Evolutionary conservation across 225 moss, liverwort and hornwort species (phyloP).

Genomic region (Ulota crispa): DNA sequence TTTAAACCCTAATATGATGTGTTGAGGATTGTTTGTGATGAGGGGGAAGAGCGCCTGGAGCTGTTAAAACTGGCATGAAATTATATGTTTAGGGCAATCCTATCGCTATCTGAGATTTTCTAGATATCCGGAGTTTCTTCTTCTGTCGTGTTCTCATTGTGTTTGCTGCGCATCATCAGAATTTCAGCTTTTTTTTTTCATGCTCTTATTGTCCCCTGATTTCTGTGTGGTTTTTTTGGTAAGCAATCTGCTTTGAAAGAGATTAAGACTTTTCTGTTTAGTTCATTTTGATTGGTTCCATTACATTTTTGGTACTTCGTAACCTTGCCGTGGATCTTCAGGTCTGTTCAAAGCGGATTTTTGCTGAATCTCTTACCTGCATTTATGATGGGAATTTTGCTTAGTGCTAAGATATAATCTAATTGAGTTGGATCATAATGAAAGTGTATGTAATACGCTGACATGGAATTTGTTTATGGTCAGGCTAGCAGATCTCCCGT

Average conservation of each 20-base stretch:
- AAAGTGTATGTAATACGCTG: not conserved
- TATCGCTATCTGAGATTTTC: not conserved
- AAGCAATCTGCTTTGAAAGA: not conserved
- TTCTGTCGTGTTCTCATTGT: not conserved
- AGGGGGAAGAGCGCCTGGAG: not conserved
- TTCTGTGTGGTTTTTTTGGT: not conserved
- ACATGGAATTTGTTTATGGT: not conserved
- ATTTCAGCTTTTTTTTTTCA: not conserved
- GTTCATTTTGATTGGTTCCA: not conserved
- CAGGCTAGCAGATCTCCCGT: conserved; percentile 78
- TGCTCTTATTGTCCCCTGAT: not conserved
- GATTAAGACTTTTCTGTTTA: not conserved
- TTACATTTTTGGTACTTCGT: not conserved
- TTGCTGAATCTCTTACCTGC: not conserved
- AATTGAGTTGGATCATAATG: not conserved
- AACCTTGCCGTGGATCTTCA: not conserved
- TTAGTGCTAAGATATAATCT: not conserved
- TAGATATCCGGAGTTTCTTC: not conserved
- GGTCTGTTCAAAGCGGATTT: not conserved
- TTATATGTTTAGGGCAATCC: not conserved
- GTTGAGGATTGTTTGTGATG: not conserved
- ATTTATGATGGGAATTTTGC: not conserved
- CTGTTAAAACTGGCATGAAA: not conserved
- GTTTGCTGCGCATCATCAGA: conserved; percentile 1
- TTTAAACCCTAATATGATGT: not conserved